These are phyloP conservation scores for Xylaria sp. DNA, from an alignment of 2,329 filamentous ascomycete species.

Conservation along the genomic window DNA sequence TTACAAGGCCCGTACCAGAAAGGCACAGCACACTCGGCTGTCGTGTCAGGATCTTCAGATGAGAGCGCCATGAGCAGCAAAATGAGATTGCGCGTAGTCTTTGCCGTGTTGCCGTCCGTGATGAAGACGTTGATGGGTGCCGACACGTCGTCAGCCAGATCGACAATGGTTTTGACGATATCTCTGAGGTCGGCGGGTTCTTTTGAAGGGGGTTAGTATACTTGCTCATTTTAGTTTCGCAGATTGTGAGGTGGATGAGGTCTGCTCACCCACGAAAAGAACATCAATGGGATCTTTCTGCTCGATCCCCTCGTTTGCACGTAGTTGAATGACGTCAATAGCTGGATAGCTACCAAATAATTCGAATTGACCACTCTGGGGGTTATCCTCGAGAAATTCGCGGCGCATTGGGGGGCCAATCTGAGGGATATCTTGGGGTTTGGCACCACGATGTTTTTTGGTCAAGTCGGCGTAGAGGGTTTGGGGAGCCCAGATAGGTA, in stretches of 20 bases:
- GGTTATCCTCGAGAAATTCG: background rate
- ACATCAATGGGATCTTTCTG: constrained; percentile 17
- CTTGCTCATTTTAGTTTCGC: background rate
- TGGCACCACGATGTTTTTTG: background rate
- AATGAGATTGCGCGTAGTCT: constrained; percentile 17
- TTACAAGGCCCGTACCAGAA: constrained; percentile 26
- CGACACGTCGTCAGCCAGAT: constrained; percentile 4
- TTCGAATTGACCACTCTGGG: background rate
- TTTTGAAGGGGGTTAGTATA: background rate
- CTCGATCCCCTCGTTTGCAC: constrained; percentile 17
- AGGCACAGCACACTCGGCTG: constrained; percentile 27
- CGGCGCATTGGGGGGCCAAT: background rate
- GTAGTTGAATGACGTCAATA: constrained; percentile 20
- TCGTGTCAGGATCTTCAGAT: constrained; percentile 3
- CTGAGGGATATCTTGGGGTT: background rate
- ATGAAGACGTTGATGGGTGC: constrained; percentile 9
- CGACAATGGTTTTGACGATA: constrained; percentile 23
- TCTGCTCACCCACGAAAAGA: constrained; percentile 27
- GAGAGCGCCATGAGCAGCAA: constrained; percentile 26
- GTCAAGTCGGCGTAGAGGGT: constrained; percentile 8
- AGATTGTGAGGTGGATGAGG: background rate
- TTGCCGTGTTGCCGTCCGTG: background rate
- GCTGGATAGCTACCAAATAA: constrained; percentile 26
- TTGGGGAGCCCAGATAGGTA: constrained; percentile 20
- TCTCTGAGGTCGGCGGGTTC: constrained; percentile 26